A percentile compares a stretch with the other conserved stretches of the same genome.
Evolutionary conservation across 2,329 filamentous ascomycete genomes (phyloP).

Genomic region (Phyllosticta ampelicida): DNA sequence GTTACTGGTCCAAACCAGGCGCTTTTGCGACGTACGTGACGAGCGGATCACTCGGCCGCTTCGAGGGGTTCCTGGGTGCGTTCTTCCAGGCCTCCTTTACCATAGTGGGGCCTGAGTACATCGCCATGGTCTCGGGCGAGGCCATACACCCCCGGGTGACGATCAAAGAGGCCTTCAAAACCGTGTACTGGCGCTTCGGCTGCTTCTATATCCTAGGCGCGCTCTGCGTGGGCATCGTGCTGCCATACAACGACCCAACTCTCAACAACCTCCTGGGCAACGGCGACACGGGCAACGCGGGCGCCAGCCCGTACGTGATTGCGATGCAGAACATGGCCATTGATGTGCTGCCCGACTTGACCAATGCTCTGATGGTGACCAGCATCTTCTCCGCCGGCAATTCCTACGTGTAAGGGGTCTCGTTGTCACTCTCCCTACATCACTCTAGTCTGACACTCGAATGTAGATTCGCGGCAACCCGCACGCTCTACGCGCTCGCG

Average conservation of each 20-base stretch:
- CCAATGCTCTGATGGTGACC: slow-evolving; percentile 23
- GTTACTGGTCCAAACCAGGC: slow-evolving; percentile 20
- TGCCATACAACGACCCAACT: slow-evolving; percentile 54
- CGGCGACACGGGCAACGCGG: slow-evolving; percentile 4
- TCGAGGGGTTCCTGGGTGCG: slow-evolving; percentile 14
- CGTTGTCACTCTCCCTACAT: background rate
- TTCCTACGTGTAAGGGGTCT: slow-evolving; percentile 36
- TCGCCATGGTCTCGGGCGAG: slow-evolving; percentile 26
- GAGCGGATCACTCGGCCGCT: slow-evolving; percentile 13
- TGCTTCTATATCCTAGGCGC: slow-evolving; percentile 38
- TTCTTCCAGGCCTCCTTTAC: slow-evolving; percentile 38
- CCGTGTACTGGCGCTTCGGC: slow-evolving; percentile 36
- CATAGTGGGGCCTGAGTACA: slow-evolving; percentile 15
- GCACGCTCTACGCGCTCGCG: slow-evolving; percentile 35
- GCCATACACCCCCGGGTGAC: slow-evolving; percentile 17
- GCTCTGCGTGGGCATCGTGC: slow-evolving; percentile 34
- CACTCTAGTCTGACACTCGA: background rate
- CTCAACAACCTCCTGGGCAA: slow-evolving; percentile 42
- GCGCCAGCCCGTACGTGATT: slow-evolving; percentile 16
- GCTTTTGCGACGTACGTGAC: slow-evolving; percentile 18
- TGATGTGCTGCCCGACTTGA: slow-evolving; percentile 20
- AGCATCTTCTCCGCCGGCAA: slow-evolving; percentile 42
- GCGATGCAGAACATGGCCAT: slow-evolving; percentile 27
- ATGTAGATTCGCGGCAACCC: slow-evolving; percentile 4
- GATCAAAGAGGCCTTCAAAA: slow-evolving; percentile 39